A percentile compares a stretch with the other conserved stretches of the same genome.
Evolutionary conservation across 2,329 filamentous ascomycete species (phyloP).

Genomic region (Fusarium piperis): DNA sequence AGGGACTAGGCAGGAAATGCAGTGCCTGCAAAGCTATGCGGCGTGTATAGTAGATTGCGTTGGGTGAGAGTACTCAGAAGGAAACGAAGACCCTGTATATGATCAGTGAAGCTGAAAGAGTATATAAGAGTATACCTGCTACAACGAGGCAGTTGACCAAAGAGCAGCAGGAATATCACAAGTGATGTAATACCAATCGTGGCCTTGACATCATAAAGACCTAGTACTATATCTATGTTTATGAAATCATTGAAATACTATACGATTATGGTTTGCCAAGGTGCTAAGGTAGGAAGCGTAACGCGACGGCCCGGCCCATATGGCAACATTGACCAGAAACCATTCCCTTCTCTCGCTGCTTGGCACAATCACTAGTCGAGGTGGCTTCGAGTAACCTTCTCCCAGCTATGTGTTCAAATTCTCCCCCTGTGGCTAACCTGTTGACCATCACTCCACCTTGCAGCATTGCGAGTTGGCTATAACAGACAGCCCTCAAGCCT

Average conservation of each 20-base stretch:
- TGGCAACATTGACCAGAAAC: neutral
- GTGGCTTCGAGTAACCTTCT: neutral
- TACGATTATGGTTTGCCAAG: neutral
- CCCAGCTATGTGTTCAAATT: neutral
- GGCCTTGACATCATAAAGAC: neutral
- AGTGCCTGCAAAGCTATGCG: neutral
- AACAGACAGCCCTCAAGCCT: neutral
- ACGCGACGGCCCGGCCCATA: neutral
- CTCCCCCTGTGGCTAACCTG: neutral
- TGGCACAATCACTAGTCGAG: neutral
- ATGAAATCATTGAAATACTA: neutral
- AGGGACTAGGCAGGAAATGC: slow-evolving; percentile 42
- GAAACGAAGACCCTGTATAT: neutral
- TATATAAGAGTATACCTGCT: neutral
- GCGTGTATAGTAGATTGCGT: neutral
- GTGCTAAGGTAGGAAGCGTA: neutral
- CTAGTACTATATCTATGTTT: neutral
- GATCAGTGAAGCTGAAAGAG: neutral
- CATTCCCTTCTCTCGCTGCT: neutral
- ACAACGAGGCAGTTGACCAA: neutral
- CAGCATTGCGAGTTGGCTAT: neutral
- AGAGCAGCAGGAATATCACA: neutral
- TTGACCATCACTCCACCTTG: neutral
- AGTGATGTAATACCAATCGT: neutral
- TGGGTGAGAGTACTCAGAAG: neutral